A percentile compares a stretch with the other conserved stretches of the same genome.
Evolutionary conservation across 805 yeast species (phyloP).

Genomic region (Candida maesae): DNA sequence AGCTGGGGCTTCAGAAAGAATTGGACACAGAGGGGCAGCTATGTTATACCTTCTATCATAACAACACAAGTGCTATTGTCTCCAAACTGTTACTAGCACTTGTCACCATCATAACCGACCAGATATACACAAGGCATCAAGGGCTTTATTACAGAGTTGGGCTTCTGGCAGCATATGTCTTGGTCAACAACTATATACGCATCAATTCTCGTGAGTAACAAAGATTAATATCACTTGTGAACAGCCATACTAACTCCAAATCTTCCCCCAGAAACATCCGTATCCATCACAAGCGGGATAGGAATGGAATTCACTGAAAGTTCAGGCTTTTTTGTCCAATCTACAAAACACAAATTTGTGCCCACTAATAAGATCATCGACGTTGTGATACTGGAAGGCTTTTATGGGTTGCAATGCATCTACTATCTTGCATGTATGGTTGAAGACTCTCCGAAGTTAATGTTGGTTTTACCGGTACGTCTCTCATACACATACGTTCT

Average conservation of each 20-base stretch:
- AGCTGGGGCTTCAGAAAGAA: not conserved
- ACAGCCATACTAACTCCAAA: no score
- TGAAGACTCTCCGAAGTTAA: slow-evolving; percentile 31
- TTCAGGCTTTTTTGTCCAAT: slow-evolving; percentile 26
- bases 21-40: slow-evolving; percentile 8
- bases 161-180: no score
- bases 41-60: slow-evolving; percentile 6
- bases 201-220: slow-evolving; percentile 1
- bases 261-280: slow-evolving; percentile 30
- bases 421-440: slow-evolving; percentile 61
- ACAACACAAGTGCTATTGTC: not conserved
- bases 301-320: slow-evolving; percentile 44
- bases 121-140: not conserved
- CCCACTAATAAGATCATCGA: slow-evolving; percentile 58
- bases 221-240: no score
- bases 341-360: slow-evolving; percentile 40
- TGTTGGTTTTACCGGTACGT: slow-evolving; percentile 33
- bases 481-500: not conserved
- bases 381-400: slow-evolving; percentile 72
- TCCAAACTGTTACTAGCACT: not conserved
- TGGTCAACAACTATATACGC: not conserved
- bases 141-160: not conserved
- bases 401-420: slow-evolving; percentile 61
- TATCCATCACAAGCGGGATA: slow-evolving; percentile 40
- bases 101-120: not conserved